phyloP scores from a whole-genome alignment of 2,329 filamentous ascomycete species.

The Aspergillus pseudotamarii region DNA sequence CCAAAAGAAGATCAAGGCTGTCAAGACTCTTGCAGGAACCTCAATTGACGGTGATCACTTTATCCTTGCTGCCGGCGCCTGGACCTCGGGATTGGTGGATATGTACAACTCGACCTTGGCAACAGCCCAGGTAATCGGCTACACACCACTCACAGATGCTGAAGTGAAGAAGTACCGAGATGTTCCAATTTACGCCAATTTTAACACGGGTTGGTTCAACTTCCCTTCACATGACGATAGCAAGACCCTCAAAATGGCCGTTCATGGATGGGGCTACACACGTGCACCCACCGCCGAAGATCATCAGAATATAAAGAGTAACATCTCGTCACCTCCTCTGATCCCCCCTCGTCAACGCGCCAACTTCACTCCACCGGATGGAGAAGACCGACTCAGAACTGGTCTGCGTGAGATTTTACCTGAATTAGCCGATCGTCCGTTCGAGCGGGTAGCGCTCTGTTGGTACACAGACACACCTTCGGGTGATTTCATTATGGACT shows the following conservation, averaged over 20 bases:
- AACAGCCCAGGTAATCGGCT: slow-evolving; percentile 27
- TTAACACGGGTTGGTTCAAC: slow-evolving; percentile 31
- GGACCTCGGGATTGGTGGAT: slow-evolving; percentile 23
- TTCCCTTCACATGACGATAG: slow-evolving; percentile 35
- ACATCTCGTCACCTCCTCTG: slow-evolving; percentile 22
- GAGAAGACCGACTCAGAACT: slow-evolving; percentile 16
- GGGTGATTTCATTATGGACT: slow-evolving; percentile 39
- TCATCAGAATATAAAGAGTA: slow-evolving; percentile 9
- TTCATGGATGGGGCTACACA: slow-evolving; percentile 48
- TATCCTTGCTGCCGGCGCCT: slow-evolving; percentile 29
- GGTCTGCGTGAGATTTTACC: slow-evolving; percentile 23
- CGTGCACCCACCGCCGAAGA: slow-evolving; percentile 26
- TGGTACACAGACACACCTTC: slow-evolving; percentile 41
- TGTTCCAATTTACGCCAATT: slow-evolving; percentile 38
- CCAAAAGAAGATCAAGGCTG: slow-evolving; percentile 9
- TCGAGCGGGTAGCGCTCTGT: slow-evolving; percentile 31
- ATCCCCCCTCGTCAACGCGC: slow-evolving; percentile 17
- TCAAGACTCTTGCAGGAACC: slow-evolving; percentile 21
- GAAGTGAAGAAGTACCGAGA: slow-evolving; percentile 37
- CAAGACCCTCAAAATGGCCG: slow-evolving; percentile 28
- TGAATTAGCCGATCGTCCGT: slow-evolving; percentile 28
- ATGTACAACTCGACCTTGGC: slow-evolving; percentile 23
- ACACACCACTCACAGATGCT: slow-evolving; percentile 28
- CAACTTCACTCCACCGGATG: slow-evolving; percentile 24
- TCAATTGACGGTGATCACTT: slow-evolving; percentile 19